Base-by-base conservation (phyloP, 1,284 basidiomycete genomes). In the Pascua guehoae region DNA sequence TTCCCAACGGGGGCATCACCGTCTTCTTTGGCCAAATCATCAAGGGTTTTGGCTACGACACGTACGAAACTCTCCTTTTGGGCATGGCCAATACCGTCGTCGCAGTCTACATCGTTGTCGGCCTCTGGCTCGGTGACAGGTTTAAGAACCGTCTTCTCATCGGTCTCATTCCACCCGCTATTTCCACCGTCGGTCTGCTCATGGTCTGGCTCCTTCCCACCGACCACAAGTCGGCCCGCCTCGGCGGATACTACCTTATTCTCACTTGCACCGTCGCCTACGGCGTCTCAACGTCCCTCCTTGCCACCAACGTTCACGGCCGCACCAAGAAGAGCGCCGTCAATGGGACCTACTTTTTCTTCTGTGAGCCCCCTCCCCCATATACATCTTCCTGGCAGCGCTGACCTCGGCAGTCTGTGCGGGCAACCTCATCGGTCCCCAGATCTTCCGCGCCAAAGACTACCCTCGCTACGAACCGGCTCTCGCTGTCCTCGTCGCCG, bases 281-380 rank as follows among this genome's bases (percentile, higher is more conserved):
- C n/a, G 37, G 39, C 10, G 18, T 42, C 10, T 32, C 15, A n/a
- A 17, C 47, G 38, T 36, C 45, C 7, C 18, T 55, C 41, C 38
- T 59, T 42, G 15, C 49, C 18, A 41, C 57, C 16, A 62, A 62
- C 47, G 50, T 65, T 40, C 54, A 56, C 10, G 65, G 65, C 16
- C 59, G 65, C 18, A 66, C 65, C 5, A 66, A 66, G 55, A 66
- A 64, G 49, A 61, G 58, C 1, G 51, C 54, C 7, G 58, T 49
- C 7, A 50, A 58, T 10, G 65, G 49, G 41, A 41, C 63, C 15
- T 57, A 51, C 51, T 62, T 66, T 51, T 47, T 17, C 47, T 32
- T 32, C 24, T 32, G 24, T 32, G 24, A 32, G 24, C 24, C 24
- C 7, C 24, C 24, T 7, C 24, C 24, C 24, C 3, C 24, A 32